Base-by-base conservation (phyloP, 768 basidiomycete genomes). In the Panellus pusillus region DNA sequence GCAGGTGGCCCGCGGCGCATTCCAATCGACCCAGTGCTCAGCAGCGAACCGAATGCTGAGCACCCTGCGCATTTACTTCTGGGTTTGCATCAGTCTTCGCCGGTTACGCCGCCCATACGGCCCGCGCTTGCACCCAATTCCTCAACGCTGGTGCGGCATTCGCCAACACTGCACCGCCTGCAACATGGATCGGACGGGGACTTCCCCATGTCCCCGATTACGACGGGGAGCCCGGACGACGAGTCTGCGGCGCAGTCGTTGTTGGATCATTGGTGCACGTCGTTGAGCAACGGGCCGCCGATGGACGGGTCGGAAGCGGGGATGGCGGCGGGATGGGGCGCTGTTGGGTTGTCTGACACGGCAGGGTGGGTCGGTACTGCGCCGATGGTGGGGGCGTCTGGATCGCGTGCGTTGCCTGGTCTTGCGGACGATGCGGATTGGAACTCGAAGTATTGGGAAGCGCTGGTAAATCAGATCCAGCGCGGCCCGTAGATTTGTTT, bases 391-490 rank as follows among this genome's bases (percentile, higher is more conserved):
- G 66, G 70, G 28, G 73, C 73, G 12, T 67, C 73, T 14, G 81
- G 83, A 52, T 67, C 75, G 44, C 72, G 76, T 32, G 57, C 79
- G 15, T 61, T 84, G 42, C 71, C 74, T 44, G 79, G 76, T 5
- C 55, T 80, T 39, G 35, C 47, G 43, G 86, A 87, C 55, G 84
- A 82, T 6, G 78, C 81, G 13, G 89, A 91, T 69, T 89, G 84
- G 81, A 81, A 91, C 69, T 88, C 83, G 80, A 81, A 72, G 52
- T 91, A 91, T 62, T 91, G 89, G 89, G 89, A 91, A 64, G 82
- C 83, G 17, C 66, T 91, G 56, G 84, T 91, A n/a, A 86, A 74
- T 57, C 79, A 81, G 50, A 80, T 82, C 39, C 78, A 77, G 42
- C 71, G 74, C 18, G 73, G 66, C 39, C 70, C 72, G 45, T 75